Conservation (phyloP, 2,329 filamentous ascomycete species). For the Aspergillus udagawae region DNA sequence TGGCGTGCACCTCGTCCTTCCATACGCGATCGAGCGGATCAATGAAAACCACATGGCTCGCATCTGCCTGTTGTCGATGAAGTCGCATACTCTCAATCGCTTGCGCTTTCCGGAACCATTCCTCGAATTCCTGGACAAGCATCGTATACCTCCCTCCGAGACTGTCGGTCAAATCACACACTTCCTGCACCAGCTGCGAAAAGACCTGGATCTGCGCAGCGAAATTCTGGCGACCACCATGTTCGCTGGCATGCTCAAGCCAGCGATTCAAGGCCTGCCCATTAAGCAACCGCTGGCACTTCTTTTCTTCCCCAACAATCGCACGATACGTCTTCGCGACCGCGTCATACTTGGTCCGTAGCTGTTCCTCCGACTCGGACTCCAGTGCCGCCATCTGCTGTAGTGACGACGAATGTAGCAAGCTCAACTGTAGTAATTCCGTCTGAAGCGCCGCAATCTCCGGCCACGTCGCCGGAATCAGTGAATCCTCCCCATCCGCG, state of each 20-base stretch:
- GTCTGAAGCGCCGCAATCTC: constrained; percentile 37
- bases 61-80: constrained; percentile 5
- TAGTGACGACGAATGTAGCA: constrained; percentile 33
- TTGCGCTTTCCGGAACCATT: constrained; percentile 31
- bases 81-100: constrained; percentile 20
- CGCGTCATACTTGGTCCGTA: constrained; percentile 32
- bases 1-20: constrained; percentile 29
- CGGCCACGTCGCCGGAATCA: constrained; percentile 28
- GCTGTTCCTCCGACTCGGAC: constrained; percentile 21
- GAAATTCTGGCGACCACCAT: constrained; percentile 27
- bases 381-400: constrained; percentile 30
- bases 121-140: constrained; percentile 30
- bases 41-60: constrained; percentile 26
- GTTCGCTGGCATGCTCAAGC: constrained; percentile 28
- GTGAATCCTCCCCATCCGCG: constrained; percentile 13
- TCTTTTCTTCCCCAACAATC: constrained; percentile 29
- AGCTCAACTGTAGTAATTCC: constrained; percentile 42
- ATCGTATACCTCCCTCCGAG: constrained; percentile 26
- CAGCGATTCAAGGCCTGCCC: constrained; percentile 32
- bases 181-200: constrained; percentile 37
- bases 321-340: constrained; percentile 33
- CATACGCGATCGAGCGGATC: constrained; percentile 31
- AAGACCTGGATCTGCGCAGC: constrained; percentile 36
- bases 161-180: constrained; percentile 29
- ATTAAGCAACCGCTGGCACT: constrained; percentile 31